Evolutionary conservation across 495 filamentous ascomycete genomes (phyloP).

Genomic region (Daldinia bambusicola): DNA sequence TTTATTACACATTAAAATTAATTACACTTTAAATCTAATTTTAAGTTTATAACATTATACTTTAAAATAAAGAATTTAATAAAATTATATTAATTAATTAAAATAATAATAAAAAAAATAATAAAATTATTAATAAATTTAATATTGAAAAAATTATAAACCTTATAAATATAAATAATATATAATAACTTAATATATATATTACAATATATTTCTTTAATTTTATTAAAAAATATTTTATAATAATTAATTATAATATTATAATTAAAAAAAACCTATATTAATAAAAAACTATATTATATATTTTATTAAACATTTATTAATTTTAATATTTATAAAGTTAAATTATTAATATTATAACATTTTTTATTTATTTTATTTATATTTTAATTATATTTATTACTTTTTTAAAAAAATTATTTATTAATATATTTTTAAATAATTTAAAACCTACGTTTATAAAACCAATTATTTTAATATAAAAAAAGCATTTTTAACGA

Average conservation of each 20-base stretch:
- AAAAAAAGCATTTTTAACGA: slow-evolving; percentile 1
- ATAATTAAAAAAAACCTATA: neutral
- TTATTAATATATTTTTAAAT: no score
- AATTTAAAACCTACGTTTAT: neutral
- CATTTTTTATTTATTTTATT: no score
- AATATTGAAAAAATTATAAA: neutral
- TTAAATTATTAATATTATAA: no score
- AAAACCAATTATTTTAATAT: neutral
- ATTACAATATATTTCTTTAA: neutral
- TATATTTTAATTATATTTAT: no score
- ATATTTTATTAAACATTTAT: neutral
- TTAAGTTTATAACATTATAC: neutral
- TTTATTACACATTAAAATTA: neutral
- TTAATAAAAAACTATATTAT: neutral
- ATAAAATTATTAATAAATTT: neutral
- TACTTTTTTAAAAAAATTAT: no score
- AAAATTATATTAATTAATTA: neutral
- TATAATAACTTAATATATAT: neutral
- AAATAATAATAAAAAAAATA: no score
- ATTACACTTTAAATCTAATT: neutral
- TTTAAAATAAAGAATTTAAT: no score
- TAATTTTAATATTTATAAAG: neutral
- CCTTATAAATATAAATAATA: slow-evolving; percentile 1
- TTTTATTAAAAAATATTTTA: neutral
- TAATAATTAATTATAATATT: slow-evolving; percentile 6